These are phyloP conservation scores for Phytophthora citrophthora DNA, from an alignment of 352 stramenopile genomes.

Conservation along the genomic window DNA sequence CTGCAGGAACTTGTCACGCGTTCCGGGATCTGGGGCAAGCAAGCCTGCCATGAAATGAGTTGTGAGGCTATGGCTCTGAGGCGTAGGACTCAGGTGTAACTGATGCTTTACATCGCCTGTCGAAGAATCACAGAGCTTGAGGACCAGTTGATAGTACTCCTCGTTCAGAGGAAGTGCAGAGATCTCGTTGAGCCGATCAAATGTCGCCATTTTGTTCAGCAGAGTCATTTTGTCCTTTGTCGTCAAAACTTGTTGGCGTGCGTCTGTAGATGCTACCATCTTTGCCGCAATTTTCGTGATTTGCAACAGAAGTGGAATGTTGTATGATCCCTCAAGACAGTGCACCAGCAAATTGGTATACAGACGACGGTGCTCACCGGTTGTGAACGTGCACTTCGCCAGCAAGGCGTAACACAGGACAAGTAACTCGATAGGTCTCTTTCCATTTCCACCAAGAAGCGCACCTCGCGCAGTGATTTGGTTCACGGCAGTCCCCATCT, in stretches of 20 bases:
- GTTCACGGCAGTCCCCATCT: constrained; percentile 25
- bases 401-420: constrained; percentile 82
- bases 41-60: constrained; percentile 84
- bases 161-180: constrained; percentile 80
- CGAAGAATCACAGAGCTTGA: constrained; percentile 75
- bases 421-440: constrained; percentile 82
- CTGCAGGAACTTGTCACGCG: constrained; percentile 76
- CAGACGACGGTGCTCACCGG: constrained; percentile 70
- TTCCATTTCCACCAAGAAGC: constrained; percentile 32
- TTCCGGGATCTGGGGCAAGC: constrained; percentile 67
- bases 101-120: constrained; percentile 64
- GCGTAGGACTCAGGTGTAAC: constrained; percentile 69
- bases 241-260: constrained; percentile 70
- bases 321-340: constrained; percentile 85
- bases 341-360: constrained; percentile 88
- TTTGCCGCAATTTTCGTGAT: constrained; percentile 82
- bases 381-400: constrained; percentile 82
- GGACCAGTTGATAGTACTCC: constrained; percentile 80
- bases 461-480: constrained; percentile 31
- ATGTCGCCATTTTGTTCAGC: constrained; percentile 86
- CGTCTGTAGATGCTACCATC: constrained; percentile 58
- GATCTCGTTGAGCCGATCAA: constrained; percentile 88
- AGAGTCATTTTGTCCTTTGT: constrained; percentile 90
- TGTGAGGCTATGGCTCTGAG: constrained; percentile 70
- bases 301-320: constrained; percentile 83